Evolutionary conservation across 495 filamentous ascomycete genomes (phyloP), one percentile per base, ranked within the genome.

Genomic region (Aspergillus indologenus): DNA sequence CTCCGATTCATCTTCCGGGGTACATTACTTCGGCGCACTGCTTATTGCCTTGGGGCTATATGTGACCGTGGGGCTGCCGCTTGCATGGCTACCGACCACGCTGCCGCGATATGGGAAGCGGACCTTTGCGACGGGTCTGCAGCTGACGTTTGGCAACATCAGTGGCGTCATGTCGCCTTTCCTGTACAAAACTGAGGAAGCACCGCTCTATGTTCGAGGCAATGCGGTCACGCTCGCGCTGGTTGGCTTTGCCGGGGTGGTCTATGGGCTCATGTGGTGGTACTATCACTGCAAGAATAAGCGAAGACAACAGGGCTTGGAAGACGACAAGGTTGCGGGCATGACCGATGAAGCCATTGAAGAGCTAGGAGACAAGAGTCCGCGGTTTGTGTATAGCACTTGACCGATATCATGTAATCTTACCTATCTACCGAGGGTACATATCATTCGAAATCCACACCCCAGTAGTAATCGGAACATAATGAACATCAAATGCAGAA

Each of bases 11-110:
- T 73, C 80, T 1, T 73, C 80, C 0, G 84, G 84, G 0, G 87
- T 87, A 11, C 86, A 87, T 62, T 92, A 91, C 59, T 83, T 87
- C 45, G 88, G 86, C 15, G 89, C 86, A 49, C 83, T 90, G 61
- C 71, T 91, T 43, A 81, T 91, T 3, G 88, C 89, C 0, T 75
- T 84, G 61, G 89, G 89, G 0, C 69, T 91, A 2, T 92, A 90
- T 61, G 85, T 90, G 7, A 69, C 79, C 0, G 86, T 90, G 14
- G 88, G 88, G 0, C 60, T 90, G 43, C 87, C 88, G 9, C 73
- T 91, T 24, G 85, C 87, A 24, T 91, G 89, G 88, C 59, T 83
- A 22, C 79, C 81, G 18, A 78, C 71, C 8, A 83, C 75, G 19
- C 63, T 83, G 17, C 88, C 87, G 6, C 73, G 88, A 42, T 90